Base-by-base conservation (phyloP, 768 basidiomycete species). In the Amanita rimosa region DNA sequence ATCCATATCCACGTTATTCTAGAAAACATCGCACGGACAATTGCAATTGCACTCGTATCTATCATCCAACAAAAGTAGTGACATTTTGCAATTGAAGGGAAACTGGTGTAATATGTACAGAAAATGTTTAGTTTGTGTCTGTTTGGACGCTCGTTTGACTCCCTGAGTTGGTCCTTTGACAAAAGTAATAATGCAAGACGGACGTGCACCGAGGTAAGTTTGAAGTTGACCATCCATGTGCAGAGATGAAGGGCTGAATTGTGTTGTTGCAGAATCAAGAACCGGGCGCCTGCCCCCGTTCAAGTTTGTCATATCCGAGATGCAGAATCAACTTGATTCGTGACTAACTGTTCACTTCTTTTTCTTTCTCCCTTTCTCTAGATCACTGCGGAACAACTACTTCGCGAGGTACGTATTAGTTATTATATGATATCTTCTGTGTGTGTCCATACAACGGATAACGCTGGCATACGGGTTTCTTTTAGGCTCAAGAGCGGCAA, bases 321-420 rank as follows among this genome's bases (percentile, higher is more conserved):
- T 3, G 11, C 13, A 48, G 1, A 8, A 5, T 37, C 34, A 35
- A 4, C 19, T 13, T 6, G 9, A 31, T 17, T 19, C 19, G 16
- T 19, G 21, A 13, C 44, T 33, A 6, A 46, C 33, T 3, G 22
- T 24, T 24, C 5, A 24, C 19, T 5, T 24, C 5, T 24, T 24
- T 4, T n/a, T 10, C 9, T 14, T 4, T 33, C 2, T 19, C 41
- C n/a, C 9, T 14, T 4, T 33, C 2, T 19, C 41, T 67, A 97
- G 91, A 94, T 98, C 68, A 98, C 96, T 50, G 91, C 96, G 11
- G 96, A 98, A 67, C 96, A 99, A 68, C 82, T 99, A 37, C 73
- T 99, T 8, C 85, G 96, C 58, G 96, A 99, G 72, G 89, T 87
- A 62, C 41, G 66, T 49, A 33, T 2, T 6, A 33, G 6, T 14